Evolutionary conservation across 1,284 basidiomycete genomes (phyloP), one percentile per base, ranked within the genome.

Genomic region (Microbotryum violaceum): DNA sequence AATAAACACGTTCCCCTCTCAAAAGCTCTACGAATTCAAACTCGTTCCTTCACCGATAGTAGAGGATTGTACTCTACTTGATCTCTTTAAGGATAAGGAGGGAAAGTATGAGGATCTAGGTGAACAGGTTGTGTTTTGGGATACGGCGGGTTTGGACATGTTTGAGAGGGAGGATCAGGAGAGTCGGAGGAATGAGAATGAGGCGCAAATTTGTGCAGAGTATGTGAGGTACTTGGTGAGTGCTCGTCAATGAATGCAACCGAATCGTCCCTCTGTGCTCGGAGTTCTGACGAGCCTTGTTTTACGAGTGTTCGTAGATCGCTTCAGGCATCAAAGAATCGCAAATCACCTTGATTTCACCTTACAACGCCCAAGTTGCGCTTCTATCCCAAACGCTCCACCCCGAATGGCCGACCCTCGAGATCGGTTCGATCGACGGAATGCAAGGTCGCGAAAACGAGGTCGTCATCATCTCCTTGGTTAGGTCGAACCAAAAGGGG

Each of bases 321-420:
- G 75, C 75, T 7, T 79, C 81, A 4, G 90, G 91, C 0, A 76
- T 98, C 1, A 73, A 79, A 0, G 81, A 89, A 0, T 76, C 77
- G 0, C 87, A 93, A 70, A 90, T 98, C 59, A 89, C 90, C 1
- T 81, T 98, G 56, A 87, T 98, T 62, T 89, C 91, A 5, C 93
- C 96, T 81, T 96, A 96, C 75, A 91, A 94, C 78, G 89, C 91
- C 0, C 92, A 96, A 76, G 91, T 92, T 0, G 82, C 87, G 0
- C 79, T 91, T 12, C 78, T 94, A 56, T 82, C 87, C 0, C 83
- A 85, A 3, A 75, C 88, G 49, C 77, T 96, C 8, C 83, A 87
- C 20, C 83, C 85, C 0, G 82, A 86, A 64, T 88, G 85, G 8
- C 80, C 82, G 0, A 82, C 82, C 20, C 80, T 94, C 5, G 91